Evolutionary conservation across 2,329 filamentous ascomycete species (phyloP).

Genomic region (Dactylellina leptospora): DNA sequence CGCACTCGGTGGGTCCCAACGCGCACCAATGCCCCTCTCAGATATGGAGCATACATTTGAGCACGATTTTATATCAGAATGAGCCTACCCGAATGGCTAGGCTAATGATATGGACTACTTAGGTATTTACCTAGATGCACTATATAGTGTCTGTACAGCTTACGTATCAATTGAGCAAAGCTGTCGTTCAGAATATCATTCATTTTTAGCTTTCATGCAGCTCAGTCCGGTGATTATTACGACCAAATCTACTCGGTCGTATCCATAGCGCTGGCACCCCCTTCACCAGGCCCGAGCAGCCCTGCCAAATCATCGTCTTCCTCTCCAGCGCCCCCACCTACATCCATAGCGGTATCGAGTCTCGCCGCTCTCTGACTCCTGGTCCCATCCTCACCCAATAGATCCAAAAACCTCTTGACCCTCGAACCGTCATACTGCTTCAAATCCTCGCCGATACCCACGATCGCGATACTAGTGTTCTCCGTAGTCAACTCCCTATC

Average conservation of each 20-base stretch:
- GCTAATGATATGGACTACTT: no score
- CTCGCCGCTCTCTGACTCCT: slow-evolving; percentile 63
- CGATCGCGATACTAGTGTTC: slow-evolving; percentile 91
- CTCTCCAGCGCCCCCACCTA: slow-evolving; percentile 60
- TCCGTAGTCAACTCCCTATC: slow-evolving; percentile 97
- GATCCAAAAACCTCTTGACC: slow-evolving; percentile 84
- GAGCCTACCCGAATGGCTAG: no score
- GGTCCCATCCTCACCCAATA: slow-evolving; percentile 66
- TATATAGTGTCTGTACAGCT: no score
- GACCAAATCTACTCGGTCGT: slow-evolving; percentile 55
- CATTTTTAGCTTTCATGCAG: slow-evolving; percentile 6
- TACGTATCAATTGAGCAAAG: no score
- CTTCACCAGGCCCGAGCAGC: slow-evolving; percentile 62
- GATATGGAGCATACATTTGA: no score
- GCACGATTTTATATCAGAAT: no score
- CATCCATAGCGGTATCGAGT: slow-evolving; percentile 55
- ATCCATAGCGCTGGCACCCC: slow-evolving; percentile 55
- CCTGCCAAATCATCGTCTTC: slow-evolving; percentile 61
- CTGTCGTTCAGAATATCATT: no score
- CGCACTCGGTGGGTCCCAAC: slow-evolving; percentile 18
- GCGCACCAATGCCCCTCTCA: no score
- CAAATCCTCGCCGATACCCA: slow-evolving; percentile 66
- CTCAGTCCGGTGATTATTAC: neutral
- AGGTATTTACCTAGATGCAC: no score
- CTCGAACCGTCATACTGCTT: slow-evolving; percentile 90